phyloP scores from a whole-genome alignment of 1,284 basidiomycete species.

The Tranzscheliella williamsii region DNA sequence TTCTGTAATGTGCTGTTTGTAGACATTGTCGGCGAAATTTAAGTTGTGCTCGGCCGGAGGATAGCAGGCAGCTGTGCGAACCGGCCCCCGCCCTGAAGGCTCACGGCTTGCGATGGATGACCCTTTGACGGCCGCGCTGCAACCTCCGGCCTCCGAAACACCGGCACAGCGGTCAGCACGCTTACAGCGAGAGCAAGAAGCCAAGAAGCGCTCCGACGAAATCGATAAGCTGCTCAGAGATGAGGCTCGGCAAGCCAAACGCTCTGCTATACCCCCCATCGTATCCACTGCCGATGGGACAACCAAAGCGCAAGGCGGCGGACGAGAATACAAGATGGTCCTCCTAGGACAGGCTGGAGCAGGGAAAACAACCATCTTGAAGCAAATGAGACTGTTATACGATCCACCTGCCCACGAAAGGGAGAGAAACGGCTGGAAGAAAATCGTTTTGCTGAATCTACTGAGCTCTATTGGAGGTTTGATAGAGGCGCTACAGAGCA shows the following conservation, averaged over 20 bases:
- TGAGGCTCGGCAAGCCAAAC: background rate
- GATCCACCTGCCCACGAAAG: constrained; percentile 34
- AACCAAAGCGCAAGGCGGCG: constrained; percentile 3
- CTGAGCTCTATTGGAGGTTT: constrained; percentile 16
- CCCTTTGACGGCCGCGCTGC: constrained; percentile 14
- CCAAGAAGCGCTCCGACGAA: constrained; percentile 18
- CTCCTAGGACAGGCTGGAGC: constrained; percentile 41
- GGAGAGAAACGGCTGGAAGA: constrained; percentile 24
- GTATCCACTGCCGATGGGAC: too few relatives aligned
- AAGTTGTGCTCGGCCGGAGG: too few relatives aligned
- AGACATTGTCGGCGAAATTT: too few relatives aligned
- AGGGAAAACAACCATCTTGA: constrained; percentile 46
- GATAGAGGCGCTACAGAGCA: constrained; percentile 21
- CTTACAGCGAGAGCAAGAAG: constrained; percentile 6
- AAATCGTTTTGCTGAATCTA: constrained; percentile 41
- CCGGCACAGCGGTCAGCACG: constrained; percentile 1
- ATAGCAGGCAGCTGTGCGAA: too few relatives aligned
- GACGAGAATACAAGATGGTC: constrained; percentile 21
- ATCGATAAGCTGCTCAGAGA: constrained; percentile 22
- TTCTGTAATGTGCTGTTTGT: too few relatives aligned
- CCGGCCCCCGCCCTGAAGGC: too few relatives aligned
- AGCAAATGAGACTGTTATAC: constrained; percentile 51
- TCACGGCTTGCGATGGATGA: constrained; percentile 7
- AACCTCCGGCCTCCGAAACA: constrained; percentile 17
- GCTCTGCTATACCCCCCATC: too few relatives aligned